Evolutionary conservation across 768 basidiomycete species (phyloP), one percentile per base, ranked within the genome.

Genomic region (Amanita molliuscula): DNA sequence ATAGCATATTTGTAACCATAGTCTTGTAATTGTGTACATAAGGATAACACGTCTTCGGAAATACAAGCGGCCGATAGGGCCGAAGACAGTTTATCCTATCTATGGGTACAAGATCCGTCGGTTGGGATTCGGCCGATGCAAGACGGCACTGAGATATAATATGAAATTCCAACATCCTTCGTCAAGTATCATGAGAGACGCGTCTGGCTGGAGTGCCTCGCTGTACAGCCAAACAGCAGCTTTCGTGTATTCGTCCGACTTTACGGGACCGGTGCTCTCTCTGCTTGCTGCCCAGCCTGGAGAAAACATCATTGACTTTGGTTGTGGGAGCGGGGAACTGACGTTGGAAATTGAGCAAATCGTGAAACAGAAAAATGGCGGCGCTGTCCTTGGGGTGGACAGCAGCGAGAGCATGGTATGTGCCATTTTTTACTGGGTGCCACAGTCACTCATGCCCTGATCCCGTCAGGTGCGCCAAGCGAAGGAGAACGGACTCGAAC

Each of bases 321-420:
- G 90, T 2, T 92, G 89, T 59, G 89, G 91, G 15, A 88, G 81
- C 40, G 90, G 88, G 0, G 84, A 92, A 55, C 66, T 92, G 11
- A 88, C 85, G 0, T 54, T 75, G 43, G 65, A 74, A 49, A 69
- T 94, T 26, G 69, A 75, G 42, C 60, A 71, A 10, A 56, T 72
- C 13, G 84, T 92, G 4, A 61, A 63, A 33, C 56, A 64, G 60
- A 69, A 55, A 20, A 36, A 55, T 38, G 71, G 67, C 6, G 83
- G 88, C 0, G 38, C 72, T 15, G 76, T 88, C 2, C 71, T 85
- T 9, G 90, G 86, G 0, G 68, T 82, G 9, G 91, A 93, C 61
- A 66, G 69, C 26, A 88, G 79, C 57, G 68, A 77, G 54, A 78
- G 75, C 56, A 89, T 92, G 86, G 87, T 88, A 53, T 47, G 75